Evolutionary conservation across 306 rosid species (phyloP), one percentile per base, ranked within the genome.

Genomic region (Vigna radiata): DNA sequence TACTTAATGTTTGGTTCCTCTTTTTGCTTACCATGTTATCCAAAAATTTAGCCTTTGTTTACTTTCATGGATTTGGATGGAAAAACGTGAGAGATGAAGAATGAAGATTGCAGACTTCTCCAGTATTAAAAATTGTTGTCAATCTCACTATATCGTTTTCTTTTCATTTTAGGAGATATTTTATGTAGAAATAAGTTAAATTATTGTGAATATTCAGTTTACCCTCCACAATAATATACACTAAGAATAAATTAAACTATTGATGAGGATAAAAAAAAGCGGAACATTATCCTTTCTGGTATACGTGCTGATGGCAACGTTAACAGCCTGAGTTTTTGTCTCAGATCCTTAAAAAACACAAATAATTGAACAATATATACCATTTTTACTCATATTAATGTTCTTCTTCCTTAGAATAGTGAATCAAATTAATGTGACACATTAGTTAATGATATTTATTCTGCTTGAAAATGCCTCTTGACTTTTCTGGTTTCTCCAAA

Each of bases 1-100:
- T 48, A 16, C 39, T 17, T 16, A 10, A 27, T 49, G 15, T 77
- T 72, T 49, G 73, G 48, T 2, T 60, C 73, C 86, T 72, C 74
- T 87, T 77, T 65, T 78, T 55, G 65, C 76, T 77, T 62, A 62
- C 81, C 56, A 73, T 72, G 64, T 39, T 21, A 33, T 21, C 46
- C n/a, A 37, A 77, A 33, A 67, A 0, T 29, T 60, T 60, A 60
- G 7, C 66, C 65, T 14, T 60, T 27, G 43, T 14, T 60, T 60
- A 3, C 66, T 60, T 58, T 58, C 6, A 14, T 6, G 43, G 29
- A 60, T 60, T 60, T 29, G 13, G 25, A 13, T 58, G 37, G 37
- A 58, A 25, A 58, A 29, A 21, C 12, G n/a, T 23, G 63, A 8
- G 62, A 33, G 37, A 33, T 4, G 37, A 6, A 33, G 37, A 55